These are phyloP conservation scores for Oryza rufipogon DNA, from an alignment of 176 grass and related monocot species.

Conservation along the genomic window DNA sequence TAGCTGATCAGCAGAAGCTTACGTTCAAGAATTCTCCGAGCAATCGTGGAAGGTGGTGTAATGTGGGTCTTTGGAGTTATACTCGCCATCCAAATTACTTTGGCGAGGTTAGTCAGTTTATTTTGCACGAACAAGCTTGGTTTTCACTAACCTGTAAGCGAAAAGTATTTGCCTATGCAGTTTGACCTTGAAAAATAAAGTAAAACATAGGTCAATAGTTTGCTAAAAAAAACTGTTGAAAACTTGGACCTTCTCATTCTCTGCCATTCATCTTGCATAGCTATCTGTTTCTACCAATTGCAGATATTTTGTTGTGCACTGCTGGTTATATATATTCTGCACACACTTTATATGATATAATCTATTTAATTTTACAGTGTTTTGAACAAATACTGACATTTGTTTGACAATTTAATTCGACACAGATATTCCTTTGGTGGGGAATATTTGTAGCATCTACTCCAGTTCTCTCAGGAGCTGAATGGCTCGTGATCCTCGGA, in stretches of 20 bases:
- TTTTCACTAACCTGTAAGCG: neutral
- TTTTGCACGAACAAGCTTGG: neutral
- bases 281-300: neutral
- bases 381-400: neutral
- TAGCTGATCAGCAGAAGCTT: conserved; percentile 91
- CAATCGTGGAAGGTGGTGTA: conserved; percentile 87
- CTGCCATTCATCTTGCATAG: conserved; percentile 13
- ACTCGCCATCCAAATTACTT: conserved; percentile 97
- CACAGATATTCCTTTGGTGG: conserved; percentile 95
- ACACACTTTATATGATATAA: neutral
- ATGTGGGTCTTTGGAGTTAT: conserved; percentile 86
- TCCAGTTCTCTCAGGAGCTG: conserved; percentile 67
- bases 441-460: conserved; percentile 91
- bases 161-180: neutral
- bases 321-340: neutral
- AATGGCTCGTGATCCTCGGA: conserved; percentile 90
- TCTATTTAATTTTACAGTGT: neutral
- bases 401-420: conserved; percentile 28
- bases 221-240: neutral
- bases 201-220: neutral
- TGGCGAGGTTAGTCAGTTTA: conserved; percentile 70
- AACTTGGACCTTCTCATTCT: neutral
- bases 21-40: conserved; percentile 75
- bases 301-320: neutral
- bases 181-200: neutral